Evolutionary conservation across 192 early-diverging fungal species (phyloP).

Genomic region (Lobosporangium transversale): DNA sequence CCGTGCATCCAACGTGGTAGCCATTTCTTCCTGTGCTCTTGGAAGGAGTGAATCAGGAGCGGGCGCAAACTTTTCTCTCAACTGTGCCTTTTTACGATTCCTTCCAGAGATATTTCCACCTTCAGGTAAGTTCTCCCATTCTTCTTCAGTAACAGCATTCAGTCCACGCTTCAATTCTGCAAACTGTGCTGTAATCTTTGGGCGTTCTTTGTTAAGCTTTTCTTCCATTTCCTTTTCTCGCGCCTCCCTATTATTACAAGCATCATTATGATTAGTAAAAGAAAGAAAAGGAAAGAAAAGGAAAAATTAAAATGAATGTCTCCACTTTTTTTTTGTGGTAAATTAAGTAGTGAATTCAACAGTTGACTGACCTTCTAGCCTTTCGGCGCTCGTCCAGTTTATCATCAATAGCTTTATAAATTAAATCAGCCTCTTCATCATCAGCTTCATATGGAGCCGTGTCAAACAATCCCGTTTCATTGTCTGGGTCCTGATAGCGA

Average conservation of each 20-base stretch:
- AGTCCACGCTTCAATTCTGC: conserved; percentile 89
- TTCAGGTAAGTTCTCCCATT: conserved; percentile 85
- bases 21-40: conserved; percentile 62
- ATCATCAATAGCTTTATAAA: conserved; percentile 89
- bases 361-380: conserved; percentile 63
- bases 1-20: conserved; percentile 70
- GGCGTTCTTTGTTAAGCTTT: conserved; percentile 70
- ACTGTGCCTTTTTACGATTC: conserved; percentile 70
- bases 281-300: background rate
- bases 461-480: conserved; percentile 92
- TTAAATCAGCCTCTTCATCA: conserved; percentile 96
- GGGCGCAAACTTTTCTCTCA: conserved; percentile 63
- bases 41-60: conserved; percentile 74
- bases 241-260: conserved; percentile 68
- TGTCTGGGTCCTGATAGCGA: conserved; percentile 90
- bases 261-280: too few species aligned
- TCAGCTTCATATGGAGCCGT: conserved; percentile 91
- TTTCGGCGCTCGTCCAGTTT: conserved; percentile 91
- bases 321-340: too few species aligned
- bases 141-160: conserved; percentile 77
- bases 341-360: too few species aligned
- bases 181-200: conserved; percentile 91
- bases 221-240: conserved; percentile 77
- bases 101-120: conserved; percentile 89
- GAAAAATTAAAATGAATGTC: too few species aligned